Evolutionary conservation across 805 yeast genomes (phyloP), one percentile per base, ranked within the genome.

Genomic region (Barnettozyma californica): DNA sequence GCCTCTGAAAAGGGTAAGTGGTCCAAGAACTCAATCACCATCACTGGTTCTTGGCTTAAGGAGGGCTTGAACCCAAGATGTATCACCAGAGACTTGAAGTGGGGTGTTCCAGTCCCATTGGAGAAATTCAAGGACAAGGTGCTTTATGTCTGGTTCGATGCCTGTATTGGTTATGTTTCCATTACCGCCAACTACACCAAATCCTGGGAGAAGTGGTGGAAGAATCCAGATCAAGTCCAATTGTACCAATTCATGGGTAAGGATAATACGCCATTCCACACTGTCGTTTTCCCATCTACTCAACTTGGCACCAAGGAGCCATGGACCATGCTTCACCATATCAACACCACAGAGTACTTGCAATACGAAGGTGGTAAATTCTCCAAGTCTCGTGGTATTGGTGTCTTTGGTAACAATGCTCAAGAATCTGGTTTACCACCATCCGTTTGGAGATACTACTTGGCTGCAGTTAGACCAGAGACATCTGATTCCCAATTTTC

Each of bases 51-150:
- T 14, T 94, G 99, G 99, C 76, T 91, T 61, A 88, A 83, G 62
- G 96, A 89, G 66, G 98, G 98, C 40, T 77, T 94, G 50, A 81
- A 80, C 54, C 94, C 98, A 53, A 83, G 98, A 68, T 88, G 97
- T 72, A 94, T 94, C 66, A 94, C 99, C 16, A 84, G 99, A 73
- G 99, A 94, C 66, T 78, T 94, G 64, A 82, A 82, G 43, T 94
- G 99, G 99, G 99, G 99, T 67, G 90, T 96, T 8, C 97, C 98
- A 9, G 98, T 94, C 25, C 99, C 99, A 44, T 72, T 88, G 56
- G 84, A 87, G 59, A 87, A 82, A 45, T 94, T 76, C 72, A 81
- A 84, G 57, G 84, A 89, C 47, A 94, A 94, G 70, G 99, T 94
- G 11, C 74, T 94, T 60, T 94, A 94, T 64, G 99, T 94, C 50